Evolutionary conservation across 139 green algal genomes (phyloP).

Genomic region (Picochlorum sp.): DNA sequence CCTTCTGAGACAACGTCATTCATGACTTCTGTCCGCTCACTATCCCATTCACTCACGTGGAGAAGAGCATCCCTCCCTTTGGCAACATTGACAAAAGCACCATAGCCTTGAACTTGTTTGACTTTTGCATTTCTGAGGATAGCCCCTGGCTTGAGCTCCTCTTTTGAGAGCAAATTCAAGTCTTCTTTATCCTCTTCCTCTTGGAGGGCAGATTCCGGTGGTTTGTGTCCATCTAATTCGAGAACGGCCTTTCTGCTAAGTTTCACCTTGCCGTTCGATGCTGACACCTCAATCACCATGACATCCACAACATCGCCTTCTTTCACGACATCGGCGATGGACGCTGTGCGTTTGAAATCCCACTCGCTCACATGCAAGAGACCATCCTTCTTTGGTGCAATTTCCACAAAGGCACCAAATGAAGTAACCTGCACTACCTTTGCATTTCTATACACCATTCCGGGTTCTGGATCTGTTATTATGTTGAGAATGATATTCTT

Average conservation of each 20-base stretch:
- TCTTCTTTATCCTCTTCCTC: background rate
- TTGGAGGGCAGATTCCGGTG: background rate
- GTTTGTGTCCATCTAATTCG: conserved; percentile 8
- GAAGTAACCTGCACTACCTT: conserved; percentile 27
- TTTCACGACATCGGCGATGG: conserved; percentile 37
- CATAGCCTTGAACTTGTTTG: conserved; percentile 40
- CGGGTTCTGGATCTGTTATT: conserved; percentile 13
- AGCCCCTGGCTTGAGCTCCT: background rate
- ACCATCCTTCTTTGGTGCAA: conserved; percentile 41
- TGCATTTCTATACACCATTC: conserved; percentile 21
- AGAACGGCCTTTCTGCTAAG: conserved; percentile 19
- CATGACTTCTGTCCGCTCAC: conserved; percentile 25
- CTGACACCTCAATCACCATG: conserved; percentile 51
- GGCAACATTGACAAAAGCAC: conserved; percentile 54
- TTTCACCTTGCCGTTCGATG: conserved; percentile 14
- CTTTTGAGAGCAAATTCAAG: background rate
- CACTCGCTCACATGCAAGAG: conserved; percentile 71
- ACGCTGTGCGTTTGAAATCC: conserved; percentile 25
- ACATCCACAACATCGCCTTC: conserved; percentile 71
- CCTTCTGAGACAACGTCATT: conserved; percentile 48
- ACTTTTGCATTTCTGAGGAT: conserved; percentile 27
- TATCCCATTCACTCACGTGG: conserved; percentile 60
- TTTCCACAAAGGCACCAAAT: conserved; percentile 63
- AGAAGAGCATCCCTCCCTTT: conserved; percentile 52
- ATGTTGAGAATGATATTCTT: conserved; percentile 31